phyloP scores from a whole-genome alignment of 257 asterid species.

The Mentha longifolia region DNA sequence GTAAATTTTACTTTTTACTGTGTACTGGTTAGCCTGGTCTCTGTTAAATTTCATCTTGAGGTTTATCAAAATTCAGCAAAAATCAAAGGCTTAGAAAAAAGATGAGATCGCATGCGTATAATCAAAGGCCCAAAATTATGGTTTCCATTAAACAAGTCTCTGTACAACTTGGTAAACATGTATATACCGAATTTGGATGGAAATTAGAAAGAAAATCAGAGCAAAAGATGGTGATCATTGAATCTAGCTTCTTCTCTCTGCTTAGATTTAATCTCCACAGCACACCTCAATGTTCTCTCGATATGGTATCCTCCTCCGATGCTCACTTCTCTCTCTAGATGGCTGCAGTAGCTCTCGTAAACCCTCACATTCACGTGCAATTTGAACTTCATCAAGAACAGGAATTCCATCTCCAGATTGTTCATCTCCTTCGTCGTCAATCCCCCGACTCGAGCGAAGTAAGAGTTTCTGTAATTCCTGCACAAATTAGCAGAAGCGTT shows the following conservation, averaged over 20 bases:
- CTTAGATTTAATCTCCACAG: constrained; percentile 76
- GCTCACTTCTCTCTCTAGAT: constrained; percentile 94
- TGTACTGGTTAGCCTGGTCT: neutral
- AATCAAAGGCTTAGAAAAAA: too few species aligned
- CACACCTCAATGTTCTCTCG: constrained; percentile 90
- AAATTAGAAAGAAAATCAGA: constrained; percentile 1
- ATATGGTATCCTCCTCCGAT: constrained; percentile 94
- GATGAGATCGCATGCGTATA: neutral
- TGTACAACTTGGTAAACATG: constrained; percentile 33
- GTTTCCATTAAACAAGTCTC: constrained; percentile 13
- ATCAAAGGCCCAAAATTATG: neutral
- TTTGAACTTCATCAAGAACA: constrained; percentile 85
- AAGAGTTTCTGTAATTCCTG: constrained; percentile 95
- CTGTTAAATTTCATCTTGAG: neutral
- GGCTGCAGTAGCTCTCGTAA: constrained; percentile 86
- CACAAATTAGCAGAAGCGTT: neutral
- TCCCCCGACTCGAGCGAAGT: constrained; percentile 94
- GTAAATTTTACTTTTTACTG: too few species aligned
- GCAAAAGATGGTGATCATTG: constrained; percentile 36
- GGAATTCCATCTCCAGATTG: constrained; percentile 64
- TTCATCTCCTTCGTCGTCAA: constrained; percentile 65
- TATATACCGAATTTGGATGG: constrained; percentile 10
- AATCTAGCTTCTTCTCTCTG: constrained; percentile 46
- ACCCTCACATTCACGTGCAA: constrained; percentile 93
- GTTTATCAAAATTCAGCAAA: neutral